Conservation (phyloP, 371 early-diverging fungal species). For the Homolaphlyctis polyrhiza region DNA sequence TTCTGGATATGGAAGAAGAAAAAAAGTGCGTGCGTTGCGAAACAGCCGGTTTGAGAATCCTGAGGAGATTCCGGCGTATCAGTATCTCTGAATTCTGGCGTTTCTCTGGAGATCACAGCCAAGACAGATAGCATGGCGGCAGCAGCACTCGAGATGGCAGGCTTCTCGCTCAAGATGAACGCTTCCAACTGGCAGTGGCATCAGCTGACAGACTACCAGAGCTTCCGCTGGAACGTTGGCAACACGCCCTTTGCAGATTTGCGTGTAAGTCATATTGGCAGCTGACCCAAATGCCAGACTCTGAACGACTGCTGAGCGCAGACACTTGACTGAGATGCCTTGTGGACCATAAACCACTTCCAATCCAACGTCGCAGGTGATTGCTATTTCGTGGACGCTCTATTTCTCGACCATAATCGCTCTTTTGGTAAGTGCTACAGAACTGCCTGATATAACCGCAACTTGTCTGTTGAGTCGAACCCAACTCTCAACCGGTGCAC, state of each 20-base stretch:
- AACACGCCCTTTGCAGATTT: background rate
- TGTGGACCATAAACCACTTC: too few species aligned
- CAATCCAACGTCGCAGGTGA: conserved; percentile 3
- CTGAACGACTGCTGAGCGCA: too few species aligned
- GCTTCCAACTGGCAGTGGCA: background rate
- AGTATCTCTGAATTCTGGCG: too few species aligned
- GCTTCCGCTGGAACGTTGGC: background rate
- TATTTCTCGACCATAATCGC: conserved; percentile 18
- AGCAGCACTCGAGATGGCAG: too few species aligned
- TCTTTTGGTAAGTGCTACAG: conserved; percentile 12
- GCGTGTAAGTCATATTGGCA: background rate
- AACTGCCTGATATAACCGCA: background rate
- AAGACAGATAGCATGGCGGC: too few species aligned
- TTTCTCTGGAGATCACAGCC: too few species aligned
- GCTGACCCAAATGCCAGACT: too few species aligned
- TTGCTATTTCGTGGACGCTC: conserved; percentile 10
- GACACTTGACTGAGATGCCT: too few species aligned
- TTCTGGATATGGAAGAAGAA: background rate
- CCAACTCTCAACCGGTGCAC: background rate
- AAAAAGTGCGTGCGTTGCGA: background rate
- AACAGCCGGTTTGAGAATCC: too few species aligned
- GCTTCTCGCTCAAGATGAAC: background rate
- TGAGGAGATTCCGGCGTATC: too few species aligned
- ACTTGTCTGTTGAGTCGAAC: background rate
- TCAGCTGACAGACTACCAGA: background rate